These are phyloP conservation scores for Sclerospora graminicola DNA, from an alignment of 352 stramenopile species.

Conservation along the genomic window DNA sequence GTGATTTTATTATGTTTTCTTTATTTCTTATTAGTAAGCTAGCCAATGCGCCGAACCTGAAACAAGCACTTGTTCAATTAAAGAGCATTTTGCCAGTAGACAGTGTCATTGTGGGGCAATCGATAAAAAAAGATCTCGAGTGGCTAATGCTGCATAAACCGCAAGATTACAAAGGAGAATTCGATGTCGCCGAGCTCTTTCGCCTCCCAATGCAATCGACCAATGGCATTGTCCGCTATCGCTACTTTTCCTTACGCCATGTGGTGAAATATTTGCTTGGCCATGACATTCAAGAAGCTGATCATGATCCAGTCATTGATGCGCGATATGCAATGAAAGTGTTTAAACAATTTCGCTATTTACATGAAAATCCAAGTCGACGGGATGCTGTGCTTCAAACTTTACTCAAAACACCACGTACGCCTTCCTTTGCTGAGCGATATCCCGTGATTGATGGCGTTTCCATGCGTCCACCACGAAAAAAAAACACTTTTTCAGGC, in stretches of 20 bases:
- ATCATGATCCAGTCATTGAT: slow-evolving; percentile 82
- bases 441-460: slow-evolving; percentile 81
- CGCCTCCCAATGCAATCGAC: slow-evolving; percentile 62
- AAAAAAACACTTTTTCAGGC: slow-evolving; percentile 37
- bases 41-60: slow-evolving; percentile 47
- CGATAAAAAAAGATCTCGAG: slow-evolving; percentile 89
- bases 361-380: slow-evolving; percentile 66
- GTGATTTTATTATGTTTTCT: not conserved
- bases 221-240: slow-evolving; percentile 68
- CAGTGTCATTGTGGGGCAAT: slow-evolving; percentile 87
- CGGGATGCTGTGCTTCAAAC: slow-evolving; percentile 77
- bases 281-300: slow-evolving; percentile 72
- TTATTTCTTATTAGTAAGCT: slow-evolving; percentile 35
- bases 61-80: slow-evolving; percentile 69
- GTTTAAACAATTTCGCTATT: slow-evolving; percentile 76
- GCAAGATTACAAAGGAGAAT: slow-evolving; percentile 78
- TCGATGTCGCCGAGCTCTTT: slow-evolving; percentile 81
- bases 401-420: slow-evolving; percentile 69
- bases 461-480: slow-evolving; percentile 57
- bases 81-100: slow-evolving; percentile 63
- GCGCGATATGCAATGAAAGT: slow-evolving; percentile 85
- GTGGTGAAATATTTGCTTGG: slow-evolving; percentile 76
- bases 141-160: slow-evolving; percentile 82
- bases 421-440: slow-evolving; percentile 71
- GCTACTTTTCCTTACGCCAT: slow-evolving; percentile 79